Conservation (phyloP, 805 yeast species). For the Tetrapisispora arboricola region DNA sequence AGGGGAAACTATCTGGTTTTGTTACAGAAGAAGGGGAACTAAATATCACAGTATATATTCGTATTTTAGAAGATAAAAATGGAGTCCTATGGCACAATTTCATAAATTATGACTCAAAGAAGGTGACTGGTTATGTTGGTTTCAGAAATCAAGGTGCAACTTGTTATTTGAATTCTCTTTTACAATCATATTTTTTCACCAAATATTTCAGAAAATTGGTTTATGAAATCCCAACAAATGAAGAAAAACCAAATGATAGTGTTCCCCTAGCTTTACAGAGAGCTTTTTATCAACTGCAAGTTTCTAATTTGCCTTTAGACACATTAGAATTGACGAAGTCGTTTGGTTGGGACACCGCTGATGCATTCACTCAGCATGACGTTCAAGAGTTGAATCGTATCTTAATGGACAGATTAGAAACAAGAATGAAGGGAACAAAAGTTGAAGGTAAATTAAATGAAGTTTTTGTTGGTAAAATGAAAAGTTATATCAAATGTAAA, state of each 20-base stretch:
- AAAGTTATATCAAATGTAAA: constrained; percentile 83
- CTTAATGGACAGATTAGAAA: constrained; percentile 86
- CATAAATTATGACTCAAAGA: constrained; percentile 73
- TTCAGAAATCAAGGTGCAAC: constrained; percentile 97
- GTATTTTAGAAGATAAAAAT: constrained; percentile 77
- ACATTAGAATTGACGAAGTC: constrained; percentile 81
- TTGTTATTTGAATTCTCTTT: constrained; percentile 83
- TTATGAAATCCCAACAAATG: constrained; percentile 76
- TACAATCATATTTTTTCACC: constrained; percentile 87
- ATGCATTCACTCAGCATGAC: constrained; percentile 95
- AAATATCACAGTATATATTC: constrained; percentile 66
- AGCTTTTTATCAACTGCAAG: constrained; percentile 69
- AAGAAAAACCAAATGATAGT: constrained; percentile 40
- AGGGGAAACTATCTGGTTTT: constrained; percentile 32
- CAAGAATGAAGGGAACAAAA: constrained; percentile 79
- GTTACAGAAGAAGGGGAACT: constrained; percentile 42
- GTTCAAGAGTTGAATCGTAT: constrained; percentile 94
- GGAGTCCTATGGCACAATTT: constrained; percentile 93
- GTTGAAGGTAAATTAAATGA: constrained; percentile 69
- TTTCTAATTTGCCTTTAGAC: constrained; percentile 65
- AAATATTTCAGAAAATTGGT: constrained; percentile 73
- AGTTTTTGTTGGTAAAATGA: constrained; percentile 94
- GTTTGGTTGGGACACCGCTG: constrained; percentile 95
- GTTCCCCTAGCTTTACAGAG: constrained; percentile 84
- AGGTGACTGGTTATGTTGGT: constrained; percentile 84